phyloP scores from a whole-genome alignment of 2,329 filamentous ascomycete species.

The Cryoendolithus antarcticus region DNA sequence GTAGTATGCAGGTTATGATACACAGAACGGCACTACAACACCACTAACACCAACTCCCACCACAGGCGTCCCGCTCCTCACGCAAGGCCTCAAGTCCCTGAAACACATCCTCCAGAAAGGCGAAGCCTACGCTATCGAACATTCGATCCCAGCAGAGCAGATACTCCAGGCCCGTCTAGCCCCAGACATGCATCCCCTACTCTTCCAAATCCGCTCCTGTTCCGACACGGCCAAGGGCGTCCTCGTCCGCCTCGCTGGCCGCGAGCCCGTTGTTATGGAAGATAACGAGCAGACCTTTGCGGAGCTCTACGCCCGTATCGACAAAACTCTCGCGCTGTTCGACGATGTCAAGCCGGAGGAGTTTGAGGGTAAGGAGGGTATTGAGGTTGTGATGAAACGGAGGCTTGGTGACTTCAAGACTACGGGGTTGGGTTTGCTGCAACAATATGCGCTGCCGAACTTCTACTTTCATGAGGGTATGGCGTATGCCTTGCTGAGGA shows the following conservation, averaged over 20 bases:
- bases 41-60: neutral
- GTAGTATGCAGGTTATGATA: no score
- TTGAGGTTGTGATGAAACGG: conserved; percentile 26
- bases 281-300: conserved; percentile 38
- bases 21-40: no score
- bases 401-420: conserved; percentile 25
- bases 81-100: conserved; percentile 32
- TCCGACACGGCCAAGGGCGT: conserved; percentile 32
- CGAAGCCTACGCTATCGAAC: conserved; percentile 28
- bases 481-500: conserved; percentile 49
- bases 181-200: conserved; percentile 38
- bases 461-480: conserved; percentile 51
- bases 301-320: conserved; percentile 36
- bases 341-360: conserved; percentile 26
- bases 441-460: conserved; percentile 43
- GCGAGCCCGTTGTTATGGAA: conserved; percentile 21
- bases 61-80: conserved; percentile 27
- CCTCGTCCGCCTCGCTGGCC: conserved; percentile 26
- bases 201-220: conserved; percentile 36
- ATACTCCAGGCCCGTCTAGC: conserved; percentile 31
- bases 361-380: conserved; percentile 32
- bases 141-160: conserved; percentile 23
- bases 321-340: conserved; percentile 35
- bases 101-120: conserved; percentile 33
- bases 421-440: conserved; percentile 34